Evolutionary conservation across 345 rosid species (phyloP), one percentile per base, ranked within the genome.

Genomic region (Excoecaria cochinchinensis): DNA sequence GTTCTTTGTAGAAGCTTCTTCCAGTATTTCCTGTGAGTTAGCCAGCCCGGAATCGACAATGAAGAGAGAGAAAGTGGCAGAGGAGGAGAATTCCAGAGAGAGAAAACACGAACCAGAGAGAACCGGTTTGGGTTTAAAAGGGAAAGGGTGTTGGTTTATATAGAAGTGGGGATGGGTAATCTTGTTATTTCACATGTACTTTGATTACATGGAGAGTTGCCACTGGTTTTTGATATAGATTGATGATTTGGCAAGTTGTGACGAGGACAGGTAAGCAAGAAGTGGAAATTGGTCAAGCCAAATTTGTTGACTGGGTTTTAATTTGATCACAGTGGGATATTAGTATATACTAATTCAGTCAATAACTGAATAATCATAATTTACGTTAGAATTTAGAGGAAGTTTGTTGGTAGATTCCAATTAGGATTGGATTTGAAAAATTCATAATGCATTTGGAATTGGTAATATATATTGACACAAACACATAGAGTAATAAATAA

Each of bases 21-120:
- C 94, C 90, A 84, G 93, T 77, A 75, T 76, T 86, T 80, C 86
- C 71, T 79, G 82, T 8, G 84, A 44, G 86, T 81, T 78, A 82
- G 94, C 99, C 99, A 95, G 74, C 60, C 68, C n/a, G 3, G 10
- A 11, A 58, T 58, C 62, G 62, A 31, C 62, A 11, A 25, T 31
- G 24, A 4, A 16, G 24, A 77, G 38, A 53, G 0, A 40, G 16
- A 60, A 46, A 64, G 14, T 16, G 64, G 70, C 70, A 61, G 24
- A 60, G 67, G 42, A 61, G 19, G 42, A 61, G 66, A 25, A 12
- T 36, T 62, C 21, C 14, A 25, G 67, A 31, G 67, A 36, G 67
- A 62, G 46, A 21, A 21, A 50, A 0, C 2, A 31, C 8, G 0
- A 50, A 58, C 36, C 36, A 58, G 36, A 58, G 21, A 31, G 11